Conservation (phyloP, 257 asterid species). For the Orobanche coerulescens region DNA sequence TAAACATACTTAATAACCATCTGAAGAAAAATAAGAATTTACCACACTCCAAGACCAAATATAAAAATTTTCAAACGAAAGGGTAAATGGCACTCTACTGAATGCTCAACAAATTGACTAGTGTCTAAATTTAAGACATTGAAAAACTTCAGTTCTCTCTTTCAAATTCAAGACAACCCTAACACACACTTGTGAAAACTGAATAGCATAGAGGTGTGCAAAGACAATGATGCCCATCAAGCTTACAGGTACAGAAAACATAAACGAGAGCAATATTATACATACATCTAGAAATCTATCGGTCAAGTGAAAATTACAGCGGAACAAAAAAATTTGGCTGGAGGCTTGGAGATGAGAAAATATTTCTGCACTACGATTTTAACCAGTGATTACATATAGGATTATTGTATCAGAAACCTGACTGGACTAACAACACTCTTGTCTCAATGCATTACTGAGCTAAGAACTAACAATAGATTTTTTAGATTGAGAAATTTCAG, state of each 20-base stretch:
- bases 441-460: neutral
- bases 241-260: too few species aligned
- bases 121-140: neutral
- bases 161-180: neutral
- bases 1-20: neutral
- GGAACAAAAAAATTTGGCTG: neutral
- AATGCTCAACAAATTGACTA: constrained; percentile 13
- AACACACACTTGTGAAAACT: too few species aligned
- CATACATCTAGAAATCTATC: too few species aligned
- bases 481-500: too few species aligned
- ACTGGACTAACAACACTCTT: neutral
- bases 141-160: neutral
- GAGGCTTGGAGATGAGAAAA: neutral
- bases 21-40: neutral
- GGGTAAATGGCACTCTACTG: neutral
- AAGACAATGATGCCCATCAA: too few species aligned
- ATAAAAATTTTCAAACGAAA: neutral
- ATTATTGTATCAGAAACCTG: constrained; percentile 1
- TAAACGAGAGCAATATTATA: too few species aligned
- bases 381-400: neutral
- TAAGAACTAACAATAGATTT: neutral
- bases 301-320: neutral
- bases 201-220: too few species aligned
- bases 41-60: neutral
- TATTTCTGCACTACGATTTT: neutral